Evolutionary conservation across 257 asterid species (phyloP), one percentile per base, ranked within the genome.

Genomic region (Gynochthodes officinalis): DNA sequence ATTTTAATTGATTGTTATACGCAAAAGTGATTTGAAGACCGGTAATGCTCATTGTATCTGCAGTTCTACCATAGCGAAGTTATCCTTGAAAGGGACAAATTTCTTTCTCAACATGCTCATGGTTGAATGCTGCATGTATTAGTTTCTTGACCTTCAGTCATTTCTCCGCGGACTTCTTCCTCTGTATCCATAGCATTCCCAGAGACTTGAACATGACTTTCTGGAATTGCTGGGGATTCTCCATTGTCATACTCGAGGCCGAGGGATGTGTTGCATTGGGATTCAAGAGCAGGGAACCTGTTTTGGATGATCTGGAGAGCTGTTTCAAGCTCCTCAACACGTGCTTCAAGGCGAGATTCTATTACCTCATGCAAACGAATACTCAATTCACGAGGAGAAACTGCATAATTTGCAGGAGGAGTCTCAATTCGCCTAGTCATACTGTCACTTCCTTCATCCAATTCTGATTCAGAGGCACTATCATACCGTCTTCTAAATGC

Each of bases 361-460:
- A 81, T 81, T 76, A 88, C 50, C 82, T 88, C 86, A 13, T 90
- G 95, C 65, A 88, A 88, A 28, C 87, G 80, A 64, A 82, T 72
- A 67, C 83, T 85, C 78, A 90, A 83, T 78, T 90, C 91, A 78
- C 80, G 75, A 21, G 93, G 95, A 33, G 86, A 84, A 80, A 88
- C 89, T 30, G 87, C 82, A 40, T 85, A 84, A 69, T 90, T 81
- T 75, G 77, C 79, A 63, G 89, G 89, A 40, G 69, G 77, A 37
- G 77, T 73, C 39, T 11, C 39, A 18, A 58, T 40, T 79, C 35
- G 64, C 37, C 43, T 64, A 42, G 69, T 76, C 40, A 63, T 23
- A 33, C 71, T 69, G 19, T 39, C 79, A 64, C 73, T 78, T 46
- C 82, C 74, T 59, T 67, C 78, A 16, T 71, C 86, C 6, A 79